Evolutionary conservation across 371 early-diverging fungal species (phyloP), one percentile per base, ranked within the genome.

Genomic region (Conidiobolus incongruus): DNA sequence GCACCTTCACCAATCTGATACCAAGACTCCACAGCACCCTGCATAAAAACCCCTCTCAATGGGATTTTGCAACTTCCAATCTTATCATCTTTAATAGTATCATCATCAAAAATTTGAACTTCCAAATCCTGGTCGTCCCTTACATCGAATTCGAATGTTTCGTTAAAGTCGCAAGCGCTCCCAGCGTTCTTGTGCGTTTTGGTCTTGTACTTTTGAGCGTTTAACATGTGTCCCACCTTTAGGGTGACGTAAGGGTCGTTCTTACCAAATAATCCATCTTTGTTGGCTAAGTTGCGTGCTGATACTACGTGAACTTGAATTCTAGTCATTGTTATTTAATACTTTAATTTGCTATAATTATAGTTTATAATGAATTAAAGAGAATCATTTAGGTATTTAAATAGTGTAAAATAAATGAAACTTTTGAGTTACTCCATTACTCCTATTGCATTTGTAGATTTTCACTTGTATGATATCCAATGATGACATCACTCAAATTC

Each of bases 201-300:
- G 30, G 43, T 43, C 22, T 34, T 43, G 8, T 43, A 16, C 21
- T 43, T 43, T 29, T 43, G 16, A n/a, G n/a, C n/a, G n/a, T n/a
- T n/a, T n/a, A n/a, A n/a, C n/a, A n/a, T n/a, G 8, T 34, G 16
- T 10, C 43, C 43, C 2, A 43, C 43, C n/a, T 30, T 30, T 7
- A 43, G 2, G n/a, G 33, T 31, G 31, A 34, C 34, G 23, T 43
- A 43, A 13, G 43, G 33, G 15, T 43, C 43, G 34, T 43, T 43
- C 19, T 43, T 43, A 21, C 43, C 43, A 4, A 43, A 17, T 19
- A 43, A 34, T 11, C 43, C 43, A 33, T 43, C 43, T 17, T 20
- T 31, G 31, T 43, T 43, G 4, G 43, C 22, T 15, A 43, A 34
- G 11, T 22, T 22, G 8, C 43, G 31, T 10, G 43, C 43, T 35